Conservation (phyloP, 2,329 filamentous ascomycete genomes). For the Arthroderma uncinatum region DNA sequence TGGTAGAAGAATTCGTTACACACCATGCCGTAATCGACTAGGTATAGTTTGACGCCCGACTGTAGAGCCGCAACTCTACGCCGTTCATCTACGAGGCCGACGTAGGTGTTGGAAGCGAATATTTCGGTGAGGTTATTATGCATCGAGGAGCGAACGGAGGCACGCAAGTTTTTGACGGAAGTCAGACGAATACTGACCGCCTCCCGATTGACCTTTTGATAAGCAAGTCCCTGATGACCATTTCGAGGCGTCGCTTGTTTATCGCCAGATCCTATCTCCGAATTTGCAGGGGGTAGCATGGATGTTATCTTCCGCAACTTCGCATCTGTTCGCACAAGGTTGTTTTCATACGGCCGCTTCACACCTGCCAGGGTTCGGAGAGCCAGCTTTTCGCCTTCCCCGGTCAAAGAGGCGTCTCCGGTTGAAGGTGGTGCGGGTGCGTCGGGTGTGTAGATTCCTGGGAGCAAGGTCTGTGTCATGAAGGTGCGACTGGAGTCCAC, state of each 20-base stretch:
- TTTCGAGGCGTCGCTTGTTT: slow-evolving; percentile 23
- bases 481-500: slow-evolving; percentile 93
- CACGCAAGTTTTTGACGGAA: slow-evolving; percentile 76
- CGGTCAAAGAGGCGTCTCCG: background rate
- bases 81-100: slow-evolving; percentile 79
- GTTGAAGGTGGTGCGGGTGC: slow-evolving; percentile 18
- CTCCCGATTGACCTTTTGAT: slow-evolving; percentile 60
- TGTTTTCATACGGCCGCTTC: slow-evolving; percentile 65
- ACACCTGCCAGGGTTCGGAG: slow-evolving; percentile 27
- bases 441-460: slow-evolving; percentile 42
- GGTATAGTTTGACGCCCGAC: slow-evolving; percentile 78
- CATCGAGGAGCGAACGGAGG: slow-evolving; percentile 66
- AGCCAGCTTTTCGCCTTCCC: slow-evolving; percentile 22
- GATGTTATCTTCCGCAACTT: slow-evolving; percentile 88
- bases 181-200: slow-evolving; percentile 60
- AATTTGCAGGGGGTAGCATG: slow-evolving; percentile 63
- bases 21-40: slow-evolving; percentile 83
- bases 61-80: slow-evolving; percentile 87
- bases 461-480: slow-evolving; percentile 81
- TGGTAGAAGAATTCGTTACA: slow-evolving; percentile 93
- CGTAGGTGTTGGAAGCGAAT: slow-evolving; percentile 79
- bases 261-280: slow-evolving; percentile 6
- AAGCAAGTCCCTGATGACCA: slow-evolving; percentile 49
- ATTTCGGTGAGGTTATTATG: slow-evolving; percentile 80
- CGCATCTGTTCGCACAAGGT: slow-evolving; percentile 79